phyloP scores from a whole-genome alignment of 176 grass and related monocot genomes.

The Paspalum vaginatum region DNA sequence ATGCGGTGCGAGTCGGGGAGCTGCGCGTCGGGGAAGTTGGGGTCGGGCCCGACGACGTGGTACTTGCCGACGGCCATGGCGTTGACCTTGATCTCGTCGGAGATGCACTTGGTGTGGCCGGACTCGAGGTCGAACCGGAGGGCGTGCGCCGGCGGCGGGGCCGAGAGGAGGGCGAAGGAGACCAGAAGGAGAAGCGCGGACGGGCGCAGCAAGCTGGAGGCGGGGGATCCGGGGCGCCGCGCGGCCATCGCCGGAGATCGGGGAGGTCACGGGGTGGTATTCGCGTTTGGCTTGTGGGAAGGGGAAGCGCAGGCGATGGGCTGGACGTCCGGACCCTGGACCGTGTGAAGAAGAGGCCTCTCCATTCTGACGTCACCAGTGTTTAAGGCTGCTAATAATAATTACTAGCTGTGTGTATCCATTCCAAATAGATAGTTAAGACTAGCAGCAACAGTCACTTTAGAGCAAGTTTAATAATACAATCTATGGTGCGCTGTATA shows the following conservation, averaged over 20 bases:
- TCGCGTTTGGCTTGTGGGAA: constrained; percentile 27
- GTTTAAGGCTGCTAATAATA: no score
- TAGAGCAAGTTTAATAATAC: no score
- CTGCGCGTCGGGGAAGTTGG: constrained; percentile 57
- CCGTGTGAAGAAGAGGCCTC: no score
- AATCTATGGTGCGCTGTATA: no score
- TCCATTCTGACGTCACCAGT: no score
- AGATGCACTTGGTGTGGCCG: constrained; percentile 95
- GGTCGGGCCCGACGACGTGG: constrained; percentile 59
- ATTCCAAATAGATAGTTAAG: no score
- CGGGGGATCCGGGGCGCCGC: constrained; percentile 35
- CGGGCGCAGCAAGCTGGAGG: constrained; percentile 24
- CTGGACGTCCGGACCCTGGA: not conserved
- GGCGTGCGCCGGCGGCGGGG: constrained; percentile 28
- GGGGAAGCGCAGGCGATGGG: constrained; percentile 4
- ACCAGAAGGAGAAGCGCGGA: constrained; percentile 38
- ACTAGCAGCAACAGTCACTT: no score
- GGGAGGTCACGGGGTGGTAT: constrained; percentile 35
- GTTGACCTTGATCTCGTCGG: constrained; percentile 90
- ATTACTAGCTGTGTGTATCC: no score
- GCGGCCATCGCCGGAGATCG: constrained; percentile 61
- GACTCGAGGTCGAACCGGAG: constrained; percentile 90
- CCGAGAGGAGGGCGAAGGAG: constrained; percentile 24
- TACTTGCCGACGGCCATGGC: constrained; percentile 94
- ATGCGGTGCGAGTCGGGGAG: constrained; percentile 87